Percentiles rank a stretch among this genome's conserved stretches.
phyloP scores from a whole-genome alignment of 495 filamentous ascomycete species.

The Talaromyces thailandensis region DNA sequence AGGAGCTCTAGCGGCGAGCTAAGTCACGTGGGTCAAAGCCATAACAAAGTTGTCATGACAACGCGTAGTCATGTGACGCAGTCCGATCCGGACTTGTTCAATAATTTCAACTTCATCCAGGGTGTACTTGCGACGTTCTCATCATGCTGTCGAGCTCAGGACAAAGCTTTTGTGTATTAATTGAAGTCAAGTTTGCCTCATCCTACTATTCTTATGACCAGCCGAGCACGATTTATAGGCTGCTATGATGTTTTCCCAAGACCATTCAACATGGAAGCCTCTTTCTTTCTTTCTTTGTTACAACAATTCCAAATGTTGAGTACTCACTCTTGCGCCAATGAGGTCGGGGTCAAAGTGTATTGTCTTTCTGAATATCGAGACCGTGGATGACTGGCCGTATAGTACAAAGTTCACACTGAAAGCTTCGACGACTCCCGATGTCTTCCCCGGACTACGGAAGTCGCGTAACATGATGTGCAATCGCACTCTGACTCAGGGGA shows the following conservation, averaged over 20 bases:
- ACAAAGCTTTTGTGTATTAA: background rate
- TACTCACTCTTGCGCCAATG: background rate
- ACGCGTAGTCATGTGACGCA: conserved; percentile 6
- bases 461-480: no score
- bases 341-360: background rate
- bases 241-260: background rate
- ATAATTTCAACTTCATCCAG: background rate
- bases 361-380: background rate
- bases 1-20: background rate
- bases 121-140: background rate
- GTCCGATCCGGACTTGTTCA: background rate
- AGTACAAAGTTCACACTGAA: background rate
- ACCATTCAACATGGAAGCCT: background rate
- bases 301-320: background rate
- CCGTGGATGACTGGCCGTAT: background rate
- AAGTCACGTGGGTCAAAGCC: background rate
- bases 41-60: background rate
- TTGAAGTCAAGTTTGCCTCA: background rate
- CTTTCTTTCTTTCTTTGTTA: background rate
- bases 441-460: background rate
- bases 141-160: no score
- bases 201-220: background rate
- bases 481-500: no score
- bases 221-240: background rate
- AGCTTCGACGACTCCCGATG: no score